Percentiles rank a stretch among this genome's conserved stretches.
These are phyloP conservation scores for Dichotomopilus funicola DNA, from an alignment of 2,329 filamentous ascomycete species.

Conservation along the genomic window DNA sequence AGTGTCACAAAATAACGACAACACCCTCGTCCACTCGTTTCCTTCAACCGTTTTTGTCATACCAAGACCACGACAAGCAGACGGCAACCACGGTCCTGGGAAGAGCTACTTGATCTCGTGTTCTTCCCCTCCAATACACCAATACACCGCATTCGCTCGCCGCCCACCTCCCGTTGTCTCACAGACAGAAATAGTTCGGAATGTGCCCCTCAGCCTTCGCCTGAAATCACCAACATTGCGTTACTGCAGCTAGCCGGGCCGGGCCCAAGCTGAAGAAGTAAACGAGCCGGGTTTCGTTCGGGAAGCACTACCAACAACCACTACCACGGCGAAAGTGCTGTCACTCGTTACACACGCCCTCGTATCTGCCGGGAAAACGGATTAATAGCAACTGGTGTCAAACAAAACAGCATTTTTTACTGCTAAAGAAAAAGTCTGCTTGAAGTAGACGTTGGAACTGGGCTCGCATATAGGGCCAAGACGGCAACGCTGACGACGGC, in stretches of 20 bases:
- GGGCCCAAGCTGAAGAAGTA: conserved; percentile 8
- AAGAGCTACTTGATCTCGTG: conserved; percentile 2
- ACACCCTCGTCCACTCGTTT: background rate
- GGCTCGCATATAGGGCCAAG: too few species aligned
- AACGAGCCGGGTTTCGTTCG: background rate
- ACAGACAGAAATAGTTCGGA: background rate
- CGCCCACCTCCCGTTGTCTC: background rate
- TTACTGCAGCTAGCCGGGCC: conserved; percentile 17
- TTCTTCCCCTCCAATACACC: background rate
- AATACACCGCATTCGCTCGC: background rate
- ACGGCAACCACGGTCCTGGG: background rate
- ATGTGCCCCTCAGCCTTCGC: background rate
- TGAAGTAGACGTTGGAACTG: too few species aligned
- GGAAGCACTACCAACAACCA: background rate
- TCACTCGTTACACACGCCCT: conserved; percentile 23
- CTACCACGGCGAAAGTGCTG: conserved; percentile 5
- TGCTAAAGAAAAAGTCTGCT: too few species aligned
- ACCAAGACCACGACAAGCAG: background rate
- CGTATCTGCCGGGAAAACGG: conserved; percentile 12
- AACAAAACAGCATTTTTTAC: background rate
- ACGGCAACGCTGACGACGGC: too few species aligned
- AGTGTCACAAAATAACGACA: background rate
- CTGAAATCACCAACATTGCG: conserved; percentile 12
- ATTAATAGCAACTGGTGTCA: background rate
- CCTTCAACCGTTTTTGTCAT: background rate